These are phyloP conservation scores for Angophora floribunda DNA, from an alignment of 345 rosid species.

Conservation along the genomic window DNA sequence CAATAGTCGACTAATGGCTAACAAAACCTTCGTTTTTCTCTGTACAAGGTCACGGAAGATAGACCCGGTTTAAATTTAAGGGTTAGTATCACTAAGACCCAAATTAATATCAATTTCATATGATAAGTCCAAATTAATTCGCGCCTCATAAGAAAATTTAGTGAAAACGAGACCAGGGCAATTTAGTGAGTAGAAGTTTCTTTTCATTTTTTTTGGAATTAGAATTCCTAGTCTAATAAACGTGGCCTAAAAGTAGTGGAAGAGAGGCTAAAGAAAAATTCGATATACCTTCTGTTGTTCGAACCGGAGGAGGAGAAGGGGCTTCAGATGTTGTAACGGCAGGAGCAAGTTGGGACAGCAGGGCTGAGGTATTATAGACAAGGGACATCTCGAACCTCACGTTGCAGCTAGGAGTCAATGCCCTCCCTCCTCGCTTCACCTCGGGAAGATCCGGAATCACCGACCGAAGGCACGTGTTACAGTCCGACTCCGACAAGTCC, in stretches of 20 bases:
- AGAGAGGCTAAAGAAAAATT: not conserved
- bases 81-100: too few relatives aligned
- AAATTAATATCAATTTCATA: too few relatives aligned
- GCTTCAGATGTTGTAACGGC: not conserved
- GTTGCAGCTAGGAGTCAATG: not conserved
- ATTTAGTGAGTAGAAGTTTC: too few relatives aligned
- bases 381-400: not conserved
- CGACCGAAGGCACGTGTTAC: not conserved
- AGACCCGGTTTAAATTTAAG: not conserved
- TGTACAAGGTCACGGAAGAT: not conserved
- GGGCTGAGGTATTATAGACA: not conserved
- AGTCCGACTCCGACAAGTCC: not conserved
- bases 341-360: not conserved
- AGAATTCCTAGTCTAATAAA: not conserved
- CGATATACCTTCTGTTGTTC: not conserved
- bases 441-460: fast-evolving
- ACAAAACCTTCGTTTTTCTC: not conserved
- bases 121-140: not conserved
- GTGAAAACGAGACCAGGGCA: not conserved
- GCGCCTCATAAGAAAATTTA: not conserved
- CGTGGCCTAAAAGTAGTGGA: not conserved
- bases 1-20: not conserved
- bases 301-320: not conserved
- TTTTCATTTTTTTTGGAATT: not conserved
- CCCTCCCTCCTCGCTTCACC: not conserved